A percentile compares a stretch with the other conserved stretches of the same genome.
Evolutionary conservation across 768 basidiomycete species (phyloP).

Genomic region (Lentinula edodes): DNA sequence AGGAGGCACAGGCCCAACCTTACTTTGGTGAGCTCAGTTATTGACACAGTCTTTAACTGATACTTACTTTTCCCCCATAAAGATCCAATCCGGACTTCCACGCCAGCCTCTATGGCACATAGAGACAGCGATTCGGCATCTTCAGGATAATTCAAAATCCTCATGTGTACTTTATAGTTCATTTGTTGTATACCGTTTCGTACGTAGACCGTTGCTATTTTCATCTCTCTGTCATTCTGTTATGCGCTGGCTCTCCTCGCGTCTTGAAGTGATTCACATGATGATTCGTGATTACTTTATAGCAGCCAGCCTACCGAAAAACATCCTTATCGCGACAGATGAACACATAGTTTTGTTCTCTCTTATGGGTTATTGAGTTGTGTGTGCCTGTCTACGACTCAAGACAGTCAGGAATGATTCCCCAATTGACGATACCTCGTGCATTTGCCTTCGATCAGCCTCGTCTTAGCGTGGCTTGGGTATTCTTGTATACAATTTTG

Average conservation of each 20-base stretch:
- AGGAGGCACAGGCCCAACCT: constrained; percentile 87
- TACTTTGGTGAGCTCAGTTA: constrained; percentile 68
- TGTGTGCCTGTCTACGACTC: background rate
- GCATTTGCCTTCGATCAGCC: background rate
- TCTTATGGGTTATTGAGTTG: background rate
- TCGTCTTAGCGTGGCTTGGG: background rate
- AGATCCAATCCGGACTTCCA: constrained; percentile 66
- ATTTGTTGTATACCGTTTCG: background rate
- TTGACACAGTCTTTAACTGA: constrained; percentile 10
- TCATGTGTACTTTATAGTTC: background rate
- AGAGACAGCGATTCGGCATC: constrained; percentile 63
- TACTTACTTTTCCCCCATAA: constrained; percentile 11
- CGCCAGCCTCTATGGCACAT: constrained; percentile 33
- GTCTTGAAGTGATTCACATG: constrained; percentile 4
- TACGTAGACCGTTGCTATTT: constrained; percentile 6
- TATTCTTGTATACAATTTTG: background rate
- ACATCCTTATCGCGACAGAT: background rate
- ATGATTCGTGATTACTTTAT: background rate
- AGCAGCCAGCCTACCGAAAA: background rate
- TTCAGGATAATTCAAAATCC: constrained; percentile 29
- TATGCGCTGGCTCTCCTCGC: background rate
- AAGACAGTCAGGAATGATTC: background rate
- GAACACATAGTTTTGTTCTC: background rate
- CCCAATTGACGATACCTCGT: background rate
- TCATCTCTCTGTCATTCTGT: background rate